Conservation (phyloP, 2,329 filamentous ascomycete genomes). For the Botryotinia convoluta region DNA sequence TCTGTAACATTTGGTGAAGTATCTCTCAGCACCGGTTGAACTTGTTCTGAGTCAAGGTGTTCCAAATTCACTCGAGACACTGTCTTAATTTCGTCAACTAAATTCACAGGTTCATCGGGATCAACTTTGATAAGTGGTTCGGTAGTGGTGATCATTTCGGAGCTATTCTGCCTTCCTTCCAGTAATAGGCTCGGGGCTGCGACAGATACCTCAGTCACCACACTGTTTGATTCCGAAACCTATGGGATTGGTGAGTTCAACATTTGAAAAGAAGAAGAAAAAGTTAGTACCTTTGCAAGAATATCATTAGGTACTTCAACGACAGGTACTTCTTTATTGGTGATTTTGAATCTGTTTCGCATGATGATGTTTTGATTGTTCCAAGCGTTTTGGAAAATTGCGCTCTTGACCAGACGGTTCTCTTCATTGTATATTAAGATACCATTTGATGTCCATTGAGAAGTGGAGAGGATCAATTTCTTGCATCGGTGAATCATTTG, state of each 20-base stretch:
- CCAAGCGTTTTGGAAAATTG: conserved; percentile 6
- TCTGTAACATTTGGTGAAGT: not conserved
- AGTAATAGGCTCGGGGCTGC: not conserved
- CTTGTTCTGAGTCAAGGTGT: not conserved
- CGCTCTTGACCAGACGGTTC: not conserved
- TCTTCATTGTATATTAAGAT: not conserved
- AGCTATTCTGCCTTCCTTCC: not conserved
- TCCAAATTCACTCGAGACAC: not conserved
- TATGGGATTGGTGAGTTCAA: not conserved
- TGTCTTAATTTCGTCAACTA: not conserved
- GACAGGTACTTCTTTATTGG: not conserved
- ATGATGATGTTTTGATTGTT: not conserved
- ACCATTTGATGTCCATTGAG: not conserved
- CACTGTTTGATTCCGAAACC: not conserved
- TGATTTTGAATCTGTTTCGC: not conserved
- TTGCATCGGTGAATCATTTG: conserved; percentile 9
- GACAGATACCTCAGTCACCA: not conserved
- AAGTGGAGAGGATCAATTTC: not conserved
- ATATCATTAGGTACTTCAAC: not conserved
- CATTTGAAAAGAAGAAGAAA: not conserved
- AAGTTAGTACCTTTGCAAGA: not conserved
- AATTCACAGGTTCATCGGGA: not conserved
- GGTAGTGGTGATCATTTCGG: not conserved
- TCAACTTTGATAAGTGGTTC: not conserved
- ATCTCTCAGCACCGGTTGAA: not conserved